A percentile compares a stretch with the other conserved stretches of the same genome.
These are phyloP conservation scores for Oryza nivara DNA, from an alignment of 176 grass and related monocot genomes.

Conservation along the genomic window DNA sequence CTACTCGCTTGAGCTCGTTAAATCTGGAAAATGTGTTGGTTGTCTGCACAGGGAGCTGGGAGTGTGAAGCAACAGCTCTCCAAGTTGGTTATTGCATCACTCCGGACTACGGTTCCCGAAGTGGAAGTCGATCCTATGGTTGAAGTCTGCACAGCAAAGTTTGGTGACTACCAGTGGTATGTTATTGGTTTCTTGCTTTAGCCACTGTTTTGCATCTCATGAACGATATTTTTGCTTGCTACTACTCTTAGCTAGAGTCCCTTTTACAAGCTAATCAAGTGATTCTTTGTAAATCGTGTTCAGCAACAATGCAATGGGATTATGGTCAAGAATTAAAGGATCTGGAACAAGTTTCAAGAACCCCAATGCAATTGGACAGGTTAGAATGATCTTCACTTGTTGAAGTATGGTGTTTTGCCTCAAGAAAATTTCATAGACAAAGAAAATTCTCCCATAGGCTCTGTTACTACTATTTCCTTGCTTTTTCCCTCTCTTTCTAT, in stretches of 20 bases:
- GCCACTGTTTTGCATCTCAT: not conserved
- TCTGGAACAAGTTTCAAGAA: slow-evolving; percentile 81
- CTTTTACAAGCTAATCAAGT: slow-evolving; percentile 18
- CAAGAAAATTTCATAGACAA: slow-evolving; percentile 15
- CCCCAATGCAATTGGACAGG: slow-evolving; percentile 90
- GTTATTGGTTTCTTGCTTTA: slow-evolving; percentile 3
- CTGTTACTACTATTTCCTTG: slow-evolving; percentile 6
- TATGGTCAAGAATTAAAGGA: slow-evolving; percentile 94
- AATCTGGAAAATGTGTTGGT: not conserved
- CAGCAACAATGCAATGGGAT: slow-evolving; percentile 96
- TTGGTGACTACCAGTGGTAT: slow-evolving; percentile 98
- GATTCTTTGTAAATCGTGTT: slow-evolving; percentile 27
- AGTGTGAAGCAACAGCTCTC: slow-evolving; percentile 88
- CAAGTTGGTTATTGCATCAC: slow-evolving; percentile 58
- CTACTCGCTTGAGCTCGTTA: slow-evolving; percentile 4
- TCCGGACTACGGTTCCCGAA: slow-evolving; percentile 59
- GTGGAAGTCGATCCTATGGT: slow-evolving; percentile 74
- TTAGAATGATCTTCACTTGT: slow-evolving; percentile 24
- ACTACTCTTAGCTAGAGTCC: not conserved
- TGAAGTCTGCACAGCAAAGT: slow-evolving; percentile 75
- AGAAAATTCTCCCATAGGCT: not conserved
- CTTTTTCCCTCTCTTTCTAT: slow-evolving; percentile 12
- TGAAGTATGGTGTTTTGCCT: slow-evolving; percentile 2
- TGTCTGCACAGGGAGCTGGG: slow-evolving; percentile 48
- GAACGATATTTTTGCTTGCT: not conserved